Conservation (phyloP, 75 land plant genomes). For the Pinus albicaulis region DNA sequence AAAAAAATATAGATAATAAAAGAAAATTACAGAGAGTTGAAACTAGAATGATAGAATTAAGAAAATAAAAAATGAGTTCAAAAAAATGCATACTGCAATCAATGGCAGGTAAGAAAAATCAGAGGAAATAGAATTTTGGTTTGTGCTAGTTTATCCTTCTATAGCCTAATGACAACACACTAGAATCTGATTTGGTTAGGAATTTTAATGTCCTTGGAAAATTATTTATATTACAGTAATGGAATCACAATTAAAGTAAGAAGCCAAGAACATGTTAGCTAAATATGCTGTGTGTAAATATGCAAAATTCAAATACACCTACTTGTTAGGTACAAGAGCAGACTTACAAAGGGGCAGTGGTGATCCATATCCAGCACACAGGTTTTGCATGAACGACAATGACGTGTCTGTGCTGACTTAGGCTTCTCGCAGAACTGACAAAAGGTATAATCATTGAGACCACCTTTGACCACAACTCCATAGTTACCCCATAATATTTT, state of each 20-base stretch:
- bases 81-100: background rate
- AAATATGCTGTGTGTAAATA: background rate
- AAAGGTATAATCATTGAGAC: conserved; percentile 75
- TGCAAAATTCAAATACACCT: background rate
- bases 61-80: background rate
- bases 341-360: conserved; percentile 99
- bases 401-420: conserved; percentile 87
- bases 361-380: conserved; percentile 98
- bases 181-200: background rate
- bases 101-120: background rate
- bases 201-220: background rate
- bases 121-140: background rate
- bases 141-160: background rate
- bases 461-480: conserved; percentile 59
- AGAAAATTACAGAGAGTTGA: background rate
- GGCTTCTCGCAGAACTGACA: conserved; percentile 79
- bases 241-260: background rate
- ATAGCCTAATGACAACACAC: background rate
- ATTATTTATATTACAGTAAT: background rate
- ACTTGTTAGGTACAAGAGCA: background rate
- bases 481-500: conserved; percentile 65
- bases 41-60: background rate
- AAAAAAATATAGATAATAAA: background rate
- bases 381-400: conserved; percentile 80
- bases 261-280: background rate